A percentile compares a stretch with the other conserved stretches of the same genome.
phyloP scores from a whole-genome alignment of 495 filamentous ascomycete species.

The Evernia prunastri region DNA sequence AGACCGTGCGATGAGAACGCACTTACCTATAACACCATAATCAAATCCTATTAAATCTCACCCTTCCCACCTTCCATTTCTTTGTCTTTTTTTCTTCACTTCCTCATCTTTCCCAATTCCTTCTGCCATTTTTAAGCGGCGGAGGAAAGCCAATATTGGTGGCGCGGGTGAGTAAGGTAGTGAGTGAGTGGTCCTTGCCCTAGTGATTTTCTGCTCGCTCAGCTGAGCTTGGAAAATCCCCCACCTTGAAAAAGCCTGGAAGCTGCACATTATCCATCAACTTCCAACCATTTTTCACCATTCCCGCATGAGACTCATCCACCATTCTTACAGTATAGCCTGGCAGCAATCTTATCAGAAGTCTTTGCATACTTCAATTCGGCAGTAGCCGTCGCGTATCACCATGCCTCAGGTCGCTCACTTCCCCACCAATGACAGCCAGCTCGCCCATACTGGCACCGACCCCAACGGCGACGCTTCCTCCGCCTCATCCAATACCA shows the following conservation, averaged over 20 bases:
- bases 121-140: neutral
- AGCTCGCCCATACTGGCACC: constrained; percentile 11
- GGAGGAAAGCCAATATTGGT: too few species aligned
- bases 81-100: neutral
- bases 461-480: neutral
- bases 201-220: neutral
- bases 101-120: neutral
- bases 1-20: too few species aligned
- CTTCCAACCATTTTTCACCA: constrained; percentile 1
- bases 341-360: neutral
- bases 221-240: neutral
- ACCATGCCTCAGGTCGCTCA: constrained; percentile 6
- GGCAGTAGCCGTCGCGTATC: neutral
- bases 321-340: neutral
- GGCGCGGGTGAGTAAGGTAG: too few species aligned
- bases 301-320: neutral
- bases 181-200: neutral
- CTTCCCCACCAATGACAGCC: constrained; percentile 16
- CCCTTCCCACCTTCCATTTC: too few species aligned
- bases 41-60: neutral
- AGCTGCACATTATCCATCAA: neutral
- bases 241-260: too few species aligned
- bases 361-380: neutral
- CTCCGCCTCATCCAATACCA: constrained; percentile 7
- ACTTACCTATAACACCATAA: too few species aligned